phyloP scores from a whole-genome alignment of 306 rosid species.

The Cucurbita ficifolia region DNA sequence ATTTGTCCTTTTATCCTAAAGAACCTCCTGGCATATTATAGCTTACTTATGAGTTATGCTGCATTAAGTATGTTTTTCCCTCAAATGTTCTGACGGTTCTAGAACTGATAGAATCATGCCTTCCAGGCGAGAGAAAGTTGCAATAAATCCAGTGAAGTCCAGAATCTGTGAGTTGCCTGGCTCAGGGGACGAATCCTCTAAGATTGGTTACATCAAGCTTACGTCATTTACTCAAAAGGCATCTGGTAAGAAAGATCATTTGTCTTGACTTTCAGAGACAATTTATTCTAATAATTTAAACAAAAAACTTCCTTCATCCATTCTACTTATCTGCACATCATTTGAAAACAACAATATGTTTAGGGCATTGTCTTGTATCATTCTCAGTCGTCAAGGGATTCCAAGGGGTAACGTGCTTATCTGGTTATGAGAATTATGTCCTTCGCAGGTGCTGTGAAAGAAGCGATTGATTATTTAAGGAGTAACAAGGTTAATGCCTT shows the following conservation, averaged over 20 bases:
- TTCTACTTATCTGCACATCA: neutral
- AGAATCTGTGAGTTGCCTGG: slow-evolving; percentile 63
- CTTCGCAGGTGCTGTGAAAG: slow-evolving; percentile 75
- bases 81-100: slow-evolving; percentile 1
- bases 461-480: slow-evolving; percentile 70
- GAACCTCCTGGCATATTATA: neutral
- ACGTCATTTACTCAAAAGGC: slow-evolving; percentile 81
- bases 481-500: slow-evolving; percentile 68
- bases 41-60: neutral
- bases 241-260: slow-evolving; percentile 37
- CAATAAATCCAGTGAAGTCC: slow-evolving; percentile 81
- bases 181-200: slow-evolving; percentile 50
- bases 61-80: neutral
- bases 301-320: neutral
- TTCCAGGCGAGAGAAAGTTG: slow-evolving; percentile 84
- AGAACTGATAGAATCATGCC: neutral
- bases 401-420: neutral
- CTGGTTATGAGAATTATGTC: slow-evolving; percentile 13
- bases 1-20: neutral
- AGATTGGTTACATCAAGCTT: slow-evolving; percentile 79
- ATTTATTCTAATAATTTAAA: neutral
- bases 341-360: neutral
- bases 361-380: neutral
- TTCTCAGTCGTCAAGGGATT: neutral
- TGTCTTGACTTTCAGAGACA: neutral